phyloP scores from a whole-genome alignment of 78 protist genomes.

The Neovahlkampfia damariscottae region DNA sequence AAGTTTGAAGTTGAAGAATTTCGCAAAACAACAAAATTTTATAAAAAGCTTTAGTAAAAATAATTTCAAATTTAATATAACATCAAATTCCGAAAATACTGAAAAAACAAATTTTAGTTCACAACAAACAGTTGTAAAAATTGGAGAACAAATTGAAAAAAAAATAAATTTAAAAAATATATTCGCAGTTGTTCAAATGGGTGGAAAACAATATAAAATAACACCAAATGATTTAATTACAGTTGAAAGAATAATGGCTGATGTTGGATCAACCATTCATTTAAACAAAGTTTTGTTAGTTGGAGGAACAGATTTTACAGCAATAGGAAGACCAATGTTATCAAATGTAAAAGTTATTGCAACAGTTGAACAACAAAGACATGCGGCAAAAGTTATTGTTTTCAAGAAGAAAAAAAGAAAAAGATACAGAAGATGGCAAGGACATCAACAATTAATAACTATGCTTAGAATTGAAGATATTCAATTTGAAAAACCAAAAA shows the following conservation, averaged over 20 bases:
- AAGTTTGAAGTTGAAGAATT: no score
- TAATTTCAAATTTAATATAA: no score
- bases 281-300: constrained; percentile 24
- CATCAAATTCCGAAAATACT: no score
- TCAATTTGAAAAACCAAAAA: no score
- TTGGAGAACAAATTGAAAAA: no score
- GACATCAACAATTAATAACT: neutral
- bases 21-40: no score
- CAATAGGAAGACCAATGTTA: constrained; percentile 25
- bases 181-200: constrained; percentile 7
- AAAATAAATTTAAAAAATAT: no score
- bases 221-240: neutral
- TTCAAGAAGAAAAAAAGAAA: constrained; percentile 3
- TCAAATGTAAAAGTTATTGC: constrained; percentile 14
- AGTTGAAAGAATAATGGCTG: constrained; percentile 9
- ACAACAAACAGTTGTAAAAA: no score
- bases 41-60: no score
- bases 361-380: constrained; percentile 26
- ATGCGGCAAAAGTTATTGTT: neutral
- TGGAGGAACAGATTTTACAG: constrained; percentile 17
- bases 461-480: neutral
- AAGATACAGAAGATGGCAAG: neutral
- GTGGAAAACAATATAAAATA: constrained; percentile 6
- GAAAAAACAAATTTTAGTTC: no score
- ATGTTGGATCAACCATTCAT: constrained; percentile 4